Evolutionary conservation across 768 basidiomycete species (phyloP), one percentile per base, ranked within the genome.

Genomic region (Lactifluus rugatus): DNA sequence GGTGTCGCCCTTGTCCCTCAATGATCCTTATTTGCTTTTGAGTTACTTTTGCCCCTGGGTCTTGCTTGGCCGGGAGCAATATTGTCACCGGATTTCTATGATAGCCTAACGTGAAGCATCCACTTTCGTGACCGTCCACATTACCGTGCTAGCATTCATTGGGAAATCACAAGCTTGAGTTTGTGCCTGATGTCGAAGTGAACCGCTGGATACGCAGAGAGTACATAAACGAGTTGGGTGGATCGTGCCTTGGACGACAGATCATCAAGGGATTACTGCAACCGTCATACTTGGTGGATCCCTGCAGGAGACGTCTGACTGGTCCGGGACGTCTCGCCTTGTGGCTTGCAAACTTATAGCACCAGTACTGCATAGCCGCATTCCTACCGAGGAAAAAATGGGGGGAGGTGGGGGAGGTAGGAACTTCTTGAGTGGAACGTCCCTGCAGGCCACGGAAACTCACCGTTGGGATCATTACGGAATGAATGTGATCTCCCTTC

Each of bases 211-310:
- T 37, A 49, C 11, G 34, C 17, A 51, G 32, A 7, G 16, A 34
- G 28, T 34, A 19, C 39, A 45, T 28, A 39, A 31, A 45, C n/a
- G 16, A 17, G 34, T 25, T 19, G 31, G 7, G 28, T 3, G 28
- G 8, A 16, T 48, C 23, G 58, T 54, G 47, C 52, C 48, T 48
- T 37, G 47, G 52, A 41, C 17, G 45, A 23, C 32, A 39, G 26
- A 31, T 34, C 34, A 31, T 28, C 36, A 11, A 23, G 6, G 17
- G 48, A 11, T 6, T 21, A 10, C 17, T 5, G 8, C 23, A 19
- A 17, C 19, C 34, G 26, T 36, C 23, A 34, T 11, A 3, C 11
- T n/a, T 44, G 45, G 58, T 39, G 58, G 52, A 59, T 59, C 58
- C 21, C 23, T 23, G 10, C 32, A 17, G 5, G 58, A 59, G 47